Conservation (phyloP, 345 rosid species). For the Eucalyptus paniculata region DNA sequence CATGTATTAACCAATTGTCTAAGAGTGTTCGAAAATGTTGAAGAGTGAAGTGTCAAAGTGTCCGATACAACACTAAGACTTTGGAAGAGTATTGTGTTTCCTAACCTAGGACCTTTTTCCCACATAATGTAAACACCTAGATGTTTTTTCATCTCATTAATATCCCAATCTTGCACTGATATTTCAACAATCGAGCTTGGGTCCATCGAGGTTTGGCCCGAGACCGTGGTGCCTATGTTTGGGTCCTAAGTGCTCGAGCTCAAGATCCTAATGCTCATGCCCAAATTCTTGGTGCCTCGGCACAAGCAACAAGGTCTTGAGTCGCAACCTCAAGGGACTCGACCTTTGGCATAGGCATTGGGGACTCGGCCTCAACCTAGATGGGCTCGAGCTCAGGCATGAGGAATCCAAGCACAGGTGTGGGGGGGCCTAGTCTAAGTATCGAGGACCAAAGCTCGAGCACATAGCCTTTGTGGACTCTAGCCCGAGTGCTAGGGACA, state of each 20-base stretch:
- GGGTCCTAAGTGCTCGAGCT: background rate
- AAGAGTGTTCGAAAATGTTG: accelerated
- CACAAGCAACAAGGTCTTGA: no score
- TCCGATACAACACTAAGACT: accelerated
- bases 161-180: background rate
- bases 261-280: no score
- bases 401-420: background rate
- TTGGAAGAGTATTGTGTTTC: no score
- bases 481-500: background rate
- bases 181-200: background rate
- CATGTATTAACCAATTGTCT: accelerated
- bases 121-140: background rate
- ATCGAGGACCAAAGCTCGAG: background rate
- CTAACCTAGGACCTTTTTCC: accelerated
- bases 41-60: no score
- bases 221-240: background rate
- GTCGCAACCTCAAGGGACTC: no score
- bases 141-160: background rate
- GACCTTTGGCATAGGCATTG: no score
- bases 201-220: accelerated
- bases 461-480: background rate
- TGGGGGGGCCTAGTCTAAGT: background rate
- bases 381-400: background rate
- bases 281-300: no score
- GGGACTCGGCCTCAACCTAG: background rate